Base-by-base conservation (phyloP, 1,284 basidiomycete species). In the Trichosporon sp. region DNA sequence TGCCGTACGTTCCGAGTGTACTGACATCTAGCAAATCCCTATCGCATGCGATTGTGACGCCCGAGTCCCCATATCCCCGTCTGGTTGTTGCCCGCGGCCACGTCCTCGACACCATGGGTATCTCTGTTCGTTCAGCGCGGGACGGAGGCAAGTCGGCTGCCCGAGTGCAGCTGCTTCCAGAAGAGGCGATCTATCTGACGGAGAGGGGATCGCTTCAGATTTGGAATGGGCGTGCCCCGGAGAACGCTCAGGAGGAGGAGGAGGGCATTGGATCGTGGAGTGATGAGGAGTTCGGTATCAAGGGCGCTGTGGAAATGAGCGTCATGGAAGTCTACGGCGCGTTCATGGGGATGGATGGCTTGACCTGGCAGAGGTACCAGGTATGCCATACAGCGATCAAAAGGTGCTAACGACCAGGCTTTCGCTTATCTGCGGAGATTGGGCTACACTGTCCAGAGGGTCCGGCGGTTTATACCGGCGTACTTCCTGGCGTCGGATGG, bases 251-350 rank as follows among this genome's bases (percentile, higher is more conserved):
- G 6, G 76, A 76, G 29, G 64, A 63, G 1, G 72, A 68, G 15
- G 67, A 66, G 4, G 75, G 71, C 31, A 70, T 77, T 3, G 73
- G 77, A 1, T 72, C 73, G n/a, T 81, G 80, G 76, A 75, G 75
- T 11, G 84, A 78, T 63, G 77, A 80, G 34, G 85, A 85, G 35
- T 90, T 89, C 21, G 85, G 87, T 0, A 89, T 92, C 0, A 92
- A 94, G 88, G 90, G 89, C 35, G 91, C 95, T 1, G 91, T 97
- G 74, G 93, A 98, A 76, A 94, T 98, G 91, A 91, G 89, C 66
- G 92, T 95, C 3, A 92, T 96, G 80, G 93, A 98, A 76, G 93
- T 90, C 0, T 98, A 90, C 77, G 86, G 88, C 0, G 89, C 91
- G 75, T 90, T 96, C 87, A 89, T 97, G 70, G 92, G 91, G 3